Conservation (phyloP, 2,329 filamentous ascomycete genomes). For the Chrysoporthe austroafricana region DNA sequence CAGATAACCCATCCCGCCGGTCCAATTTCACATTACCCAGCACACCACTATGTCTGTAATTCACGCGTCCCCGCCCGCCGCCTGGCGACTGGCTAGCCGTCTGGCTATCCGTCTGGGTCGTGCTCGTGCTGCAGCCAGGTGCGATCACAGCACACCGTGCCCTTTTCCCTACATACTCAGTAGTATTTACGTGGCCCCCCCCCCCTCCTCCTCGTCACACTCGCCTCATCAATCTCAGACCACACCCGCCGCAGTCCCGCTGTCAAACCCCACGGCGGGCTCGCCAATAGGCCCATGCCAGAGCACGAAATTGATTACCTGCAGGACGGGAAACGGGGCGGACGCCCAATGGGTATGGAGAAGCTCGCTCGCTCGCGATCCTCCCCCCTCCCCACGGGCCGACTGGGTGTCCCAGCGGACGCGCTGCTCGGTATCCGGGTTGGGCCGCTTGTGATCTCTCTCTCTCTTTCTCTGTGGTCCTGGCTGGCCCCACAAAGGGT, state of each 20-base stretch:
- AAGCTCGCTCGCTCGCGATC: neutral
- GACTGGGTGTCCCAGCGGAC: conserved; percentile 11
- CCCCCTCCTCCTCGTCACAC: neutral
- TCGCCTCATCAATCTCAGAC: conserved; percentile 10
- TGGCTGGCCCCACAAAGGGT: neutral
- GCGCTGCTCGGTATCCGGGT: conserved; percentile 1
- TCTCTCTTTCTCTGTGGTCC: neutral
- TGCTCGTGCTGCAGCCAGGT: neutral
- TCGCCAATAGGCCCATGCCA: conserved; percentile 5
- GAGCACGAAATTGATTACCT: conserved; percentile 9
- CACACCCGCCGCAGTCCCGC: neutral
- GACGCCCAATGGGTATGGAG: neutral
- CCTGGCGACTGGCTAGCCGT: neutral
- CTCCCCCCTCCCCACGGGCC: conserved; percentile 14
- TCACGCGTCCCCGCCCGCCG: too few relatives aligned
- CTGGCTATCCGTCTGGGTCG: too few relatives aligned
- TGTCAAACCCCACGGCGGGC: neutral
- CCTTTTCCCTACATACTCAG: neutral
- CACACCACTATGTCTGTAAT: too few relatives aligned
- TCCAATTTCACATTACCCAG: neutral
- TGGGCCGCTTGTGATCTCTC: conserved; percentile 10
- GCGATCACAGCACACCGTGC: neutral
- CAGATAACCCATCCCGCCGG: neutral
- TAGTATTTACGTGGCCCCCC: too few relatives aligned
- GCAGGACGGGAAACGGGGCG: conserved; percentile 2